Percentiles rank a stretch among this genome's conserved stretches.
These are phyloP conservation scores for Botryotinia convoluta DNA, from an alignment of 2,329 filamentous ascomycete species.

Conservation along the genomic window DNA sequence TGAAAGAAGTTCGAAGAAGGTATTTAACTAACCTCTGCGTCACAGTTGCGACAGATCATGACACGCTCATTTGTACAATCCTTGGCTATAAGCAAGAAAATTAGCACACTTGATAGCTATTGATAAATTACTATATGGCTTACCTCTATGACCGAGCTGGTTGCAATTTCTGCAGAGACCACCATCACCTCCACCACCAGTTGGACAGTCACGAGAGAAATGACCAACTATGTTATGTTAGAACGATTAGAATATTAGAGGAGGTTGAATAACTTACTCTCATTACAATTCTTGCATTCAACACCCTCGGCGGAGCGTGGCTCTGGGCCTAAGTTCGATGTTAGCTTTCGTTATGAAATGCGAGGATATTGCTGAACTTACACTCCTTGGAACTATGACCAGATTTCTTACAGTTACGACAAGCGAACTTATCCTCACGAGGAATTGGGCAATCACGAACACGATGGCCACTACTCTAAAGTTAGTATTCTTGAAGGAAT, in stretches of 20 bases:
- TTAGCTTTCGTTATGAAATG: slow-evolving; percentile 4
- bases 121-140: neutral
- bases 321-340: slow-evolving; percentile 41
- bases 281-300: slow-evolving; percentile 40
- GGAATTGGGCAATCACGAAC: slow-evolving; percentile 65
- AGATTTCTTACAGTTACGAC: slow-evolving; percentile 61
- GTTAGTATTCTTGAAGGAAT: neutral
- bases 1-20: neutral
- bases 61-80: slow-evolving; percentile 43
- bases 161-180: slow-evolving; percentile 62
- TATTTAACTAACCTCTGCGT: slow-evolving; percentile 43
- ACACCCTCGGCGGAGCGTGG: slow-evolving; percentile 54
- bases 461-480: slow-evolving; percentile 54
- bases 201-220: slow-evolving; percentile 61
- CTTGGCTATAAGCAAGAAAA: slow-evolving; percentile 40
- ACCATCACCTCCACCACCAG: slow-evolving; percentile 53
- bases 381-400: slow-evolving; percentile 39
- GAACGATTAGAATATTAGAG: neutral
- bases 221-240: slow-evolving; percentile 52
- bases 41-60: slow-evolving; percentile 54
- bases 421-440: slow-evolving; percentile 62
- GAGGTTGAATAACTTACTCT: slow-evolving; percentile 29
- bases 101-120: neutral
- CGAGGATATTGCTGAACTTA: slow-evolving; percentile 20
- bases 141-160: slow-evolving; percentile 56